Base-by-base conservation (phyloP, 2,329 filamentous ascomycete species). In the Didymosphaeria variabile region DNA sequence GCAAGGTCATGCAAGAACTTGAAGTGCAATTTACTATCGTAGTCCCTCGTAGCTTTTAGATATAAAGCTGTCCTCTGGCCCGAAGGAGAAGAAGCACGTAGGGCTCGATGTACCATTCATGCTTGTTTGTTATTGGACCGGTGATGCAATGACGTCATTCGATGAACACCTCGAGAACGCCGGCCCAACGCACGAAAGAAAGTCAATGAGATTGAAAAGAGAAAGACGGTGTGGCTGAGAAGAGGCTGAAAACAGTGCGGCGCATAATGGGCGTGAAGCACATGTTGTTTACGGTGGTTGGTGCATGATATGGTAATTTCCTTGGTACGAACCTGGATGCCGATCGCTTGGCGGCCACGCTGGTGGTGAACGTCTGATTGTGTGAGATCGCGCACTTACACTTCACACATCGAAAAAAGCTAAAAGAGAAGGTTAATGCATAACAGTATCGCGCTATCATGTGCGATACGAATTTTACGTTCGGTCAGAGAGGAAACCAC, bases 41-140 rank as follows among this genome's bases (percentile, higher is more conserved):
- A 77, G 44, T 4, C 75, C 75, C 23, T 70, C 67, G 53, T 67
- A 71, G 34, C 69, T 74, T 42, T 71, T 75, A 1, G 71, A 74
- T 1, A 78, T 68, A 53, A 73, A 77, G 54, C 73, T 71, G 45
- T 77, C 74, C 13, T 73, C 63, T 6, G 65, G 65, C 5, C 74
- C 76, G 60, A 78, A 77, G 5, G 74, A 73, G 59, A 78, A 75
- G 64, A 77, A 77, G 1, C 68, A 73, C 5, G 65, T 66, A 47
- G 56, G 66, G 58, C 62, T 72, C 13, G 62, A 60, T 19, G 60
- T 64, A 56, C 58, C 60, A 34, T 65, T 71, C 74, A 77, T 77
- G 56, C 63, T 67, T 62, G 40, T n/a, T 50, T 62, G 54, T 62
- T 59, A 75, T 76, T 75, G 72, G 72, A 49, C 59, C 36, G n/a